These are phyloP conservation scores for Trichocomaceae sp. DNA, from an alignment of 2,329 filamentous ascomycete genomes.

Conservation along the genomic window DNA sequence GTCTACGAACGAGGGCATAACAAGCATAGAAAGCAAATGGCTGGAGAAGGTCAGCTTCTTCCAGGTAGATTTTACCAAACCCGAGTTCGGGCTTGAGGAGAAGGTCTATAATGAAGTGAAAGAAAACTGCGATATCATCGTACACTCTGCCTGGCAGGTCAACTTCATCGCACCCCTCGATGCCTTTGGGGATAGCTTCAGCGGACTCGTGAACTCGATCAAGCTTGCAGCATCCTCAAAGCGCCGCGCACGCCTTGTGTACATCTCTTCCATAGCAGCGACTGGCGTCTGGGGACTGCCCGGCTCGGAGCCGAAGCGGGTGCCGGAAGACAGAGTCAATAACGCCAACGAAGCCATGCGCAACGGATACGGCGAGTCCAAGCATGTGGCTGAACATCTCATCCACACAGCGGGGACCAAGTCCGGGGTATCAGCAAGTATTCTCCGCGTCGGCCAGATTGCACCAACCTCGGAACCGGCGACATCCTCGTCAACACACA, in stretches of 20 bases:
- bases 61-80: neutral
- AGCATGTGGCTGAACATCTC: constrained; percentile 8
- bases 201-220: constrained; percentile 2
- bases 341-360: constrained; percentile 1
- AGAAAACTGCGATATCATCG: neutral
- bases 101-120: neutral
- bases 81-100: neutral
- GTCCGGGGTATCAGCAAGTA: neutral
- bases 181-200: constrained; percentile 6
- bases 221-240: neutral
- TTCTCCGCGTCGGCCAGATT: constrained; percentile 5
- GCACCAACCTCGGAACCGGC: neutral
- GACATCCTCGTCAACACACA: neutral
- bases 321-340: neutral
- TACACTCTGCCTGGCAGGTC: constrained; percentile 10
- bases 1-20: neutral
- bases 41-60: neutral
- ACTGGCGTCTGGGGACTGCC: neutral
- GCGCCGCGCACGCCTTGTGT: neutral
- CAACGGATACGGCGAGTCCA: constrained; percentile 7
- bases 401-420: neutral
- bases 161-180: constrained; percentile 1
- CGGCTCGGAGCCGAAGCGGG: neutral
- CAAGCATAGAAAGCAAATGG: neutral
- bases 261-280: constrained; percentile 1